These are phyloP conservation scores for Chlamydomonas reinhardtii DNA, from an alignment of 163 green algal species.

Conservation along the genomic window DNA sequence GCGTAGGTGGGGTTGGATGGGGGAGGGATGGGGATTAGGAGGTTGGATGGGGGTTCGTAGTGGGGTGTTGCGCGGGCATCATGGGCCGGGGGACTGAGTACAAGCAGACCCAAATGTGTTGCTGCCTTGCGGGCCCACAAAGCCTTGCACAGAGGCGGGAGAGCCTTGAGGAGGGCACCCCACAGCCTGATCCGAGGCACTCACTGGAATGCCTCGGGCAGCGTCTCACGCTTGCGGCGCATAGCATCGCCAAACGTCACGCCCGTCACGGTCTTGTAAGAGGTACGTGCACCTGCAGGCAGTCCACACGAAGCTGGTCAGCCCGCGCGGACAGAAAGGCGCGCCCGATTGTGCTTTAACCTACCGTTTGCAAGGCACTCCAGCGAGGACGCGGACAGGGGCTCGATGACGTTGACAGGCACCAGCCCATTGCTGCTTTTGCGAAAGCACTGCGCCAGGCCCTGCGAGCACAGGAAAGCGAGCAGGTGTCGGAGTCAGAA, in stretches of 20 bases:
- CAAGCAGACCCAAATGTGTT: too few relatives aligned
- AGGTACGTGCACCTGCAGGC: slow-evolving; percentile 79
- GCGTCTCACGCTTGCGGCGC: slow-evolving; percentile 56
- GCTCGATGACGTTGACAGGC: slow-evolving; percentile 87
- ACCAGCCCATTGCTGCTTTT: slow-evolving; percentile 82
- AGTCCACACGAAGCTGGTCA: not conserved
- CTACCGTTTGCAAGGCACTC: slow-evolving; percentile 89
- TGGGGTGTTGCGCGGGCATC: too few relatives aligned
- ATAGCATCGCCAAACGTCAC: slow-evolving; percentile 75
- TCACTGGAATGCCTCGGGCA: slow-evolving; percentile 79
- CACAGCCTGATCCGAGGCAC: too few relatives aligned
- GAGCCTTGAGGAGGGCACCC: too few relatives aligned
- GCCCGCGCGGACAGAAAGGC: not conserved
- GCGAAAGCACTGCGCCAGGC: slow-evolving; percentile 89
- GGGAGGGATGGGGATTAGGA: not conserved
- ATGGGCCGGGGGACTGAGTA: too few relatives aligned
- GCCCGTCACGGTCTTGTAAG: slow-evolving; percentile 80
- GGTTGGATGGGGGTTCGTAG: too few relatives aligned
- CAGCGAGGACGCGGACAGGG: slow-evolving; percentile 83
- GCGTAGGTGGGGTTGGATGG: too few relatives aligned
- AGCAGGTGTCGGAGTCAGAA: not conserved
- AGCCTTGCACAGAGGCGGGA: too few relatives aligned
- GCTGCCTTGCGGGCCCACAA: too few relatives aligned
- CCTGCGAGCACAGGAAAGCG: slow-evolving; percentile 58
- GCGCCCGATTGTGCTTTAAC: not conserved